phyloP scores from a whole-genome alignment of 169 alveolate species.

The Besnoitia besnoiti region DNA sequence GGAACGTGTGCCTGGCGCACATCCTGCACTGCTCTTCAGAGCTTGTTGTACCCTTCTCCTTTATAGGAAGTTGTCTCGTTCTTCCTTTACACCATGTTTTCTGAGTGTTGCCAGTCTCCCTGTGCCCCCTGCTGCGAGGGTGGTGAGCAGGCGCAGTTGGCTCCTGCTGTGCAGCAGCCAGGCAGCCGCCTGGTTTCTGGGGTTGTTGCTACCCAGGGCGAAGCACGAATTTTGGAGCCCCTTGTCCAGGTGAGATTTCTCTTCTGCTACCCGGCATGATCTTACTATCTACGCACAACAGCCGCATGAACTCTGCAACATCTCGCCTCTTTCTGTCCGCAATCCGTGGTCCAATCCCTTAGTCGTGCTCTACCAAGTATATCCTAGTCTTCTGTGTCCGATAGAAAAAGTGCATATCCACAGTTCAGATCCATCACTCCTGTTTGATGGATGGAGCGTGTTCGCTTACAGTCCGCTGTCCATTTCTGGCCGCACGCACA shows the following conservation, averaged over 20 bases:
- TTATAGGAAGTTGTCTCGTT: not conserved
- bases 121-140: conserved; percentile 32
- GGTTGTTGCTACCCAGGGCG: conserved; percentile 63
- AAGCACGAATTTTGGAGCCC: conserved; percentile 66
- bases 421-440: no score
- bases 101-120: conserved; percentile 27
- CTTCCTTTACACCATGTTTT: not conserved
- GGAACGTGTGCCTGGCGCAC: not conserved
- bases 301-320: no score
- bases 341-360: no score
- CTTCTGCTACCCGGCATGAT: no score
- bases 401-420: no score
- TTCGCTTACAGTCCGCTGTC: no score
- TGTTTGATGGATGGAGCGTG: no score
- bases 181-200: conserved; percentile 68
- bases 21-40: not conserved
- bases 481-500: no score
- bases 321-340: no score
- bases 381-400: no score
- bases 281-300: no score
- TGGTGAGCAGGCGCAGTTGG: not conserved
- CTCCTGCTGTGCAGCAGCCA: not conserved
- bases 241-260: conserved; percentile 63
- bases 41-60: not conserved
- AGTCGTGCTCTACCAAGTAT: no score